Evolutionary conservation across 106 monocot genomes (phyloP), one percentile per base, ranked within the genome.

Genomic region (Posidonia australis): DNA sequence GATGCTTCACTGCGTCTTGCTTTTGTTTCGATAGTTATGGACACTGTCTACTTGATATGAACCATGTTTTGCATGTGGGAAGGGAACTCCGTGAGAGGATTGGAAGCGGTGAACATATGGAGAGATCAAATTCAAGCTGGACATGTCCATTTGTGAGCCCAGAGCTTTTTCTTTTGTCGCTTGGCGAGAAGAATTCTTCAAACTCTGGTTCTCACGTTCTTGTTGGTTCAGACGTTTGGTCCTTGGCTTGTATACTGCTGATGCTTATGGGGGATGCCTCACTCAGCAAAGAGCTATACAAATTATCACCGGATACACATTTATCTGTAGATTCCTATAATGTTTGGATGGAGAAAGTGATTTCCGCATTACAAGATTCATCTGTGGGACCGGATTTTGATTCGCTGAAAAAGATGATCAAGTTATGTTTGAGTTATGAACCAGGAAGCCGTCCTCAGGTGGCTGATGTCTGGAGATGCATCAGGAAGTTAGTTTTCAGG

Each of bases 181-280:
- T 42, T 49, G 72, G 44, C 5, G 41, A 67, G 27, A 51, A 51
- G 51, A 53, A 29, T 52, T 26, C 16, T 3, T 28, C 28, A n/a
- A 52, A 26, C 20, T 62, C 70, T 22, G 60, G 71, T 59, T 60
- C 21, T 54, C 48, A 56, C 1, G 58, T 77, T 46, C 71, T 75
- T 17, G 68, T 67, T 80, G 64, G 60, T 11, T 82, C 87, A 4
- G 90, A 98, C 79, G 80, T 85, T 65, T 98, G 96, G 96, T 87
- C 82, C 24, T 74, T 98, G 60, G 80, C 78, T 52, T 90, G 82
- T 77, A 66, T 85, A 3, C 47, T 98, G 10, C 66, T 72, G 17
- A 51, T 69, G 56, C 67, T 96, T 46, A 36, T 62, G 10, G 77
- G 84, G 31, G 64, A 81, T 74, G 42, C 46, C 9, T 49, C 63